phyloP scores from a whole-genome alignment of 257 asterid species.

The Anisodus acutangulus region DNA sequence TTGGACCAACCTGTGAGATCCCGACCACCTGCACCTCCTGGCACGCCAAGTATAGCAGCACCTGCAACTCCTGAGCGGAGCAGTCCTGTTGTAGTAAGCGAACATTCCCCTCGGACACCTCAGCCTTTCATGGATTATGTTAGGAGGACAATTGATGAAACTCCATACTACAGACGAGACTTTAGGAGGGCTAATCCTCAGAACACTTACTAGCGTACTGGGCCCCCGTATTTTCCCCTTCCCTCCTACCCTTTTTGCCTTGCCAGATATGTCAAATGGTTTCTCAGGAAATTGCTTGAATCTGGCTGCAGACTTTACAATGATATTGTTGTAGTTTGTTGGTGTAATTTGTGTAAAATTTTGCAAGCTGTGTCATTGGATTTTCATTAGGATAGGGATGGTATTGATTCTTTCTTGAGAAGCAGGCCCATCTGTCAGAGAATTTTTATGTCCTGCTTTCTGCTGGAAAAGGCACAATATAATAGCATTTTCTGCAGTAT shows the following conservation, averaged over 20 bases:
- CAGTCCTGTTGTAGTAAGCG: conserved; percentile 48
- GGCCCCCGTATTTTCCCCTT: conserved; percentile 7
- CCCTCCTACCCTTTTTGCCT: not conserved
- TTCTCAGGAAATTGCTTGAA: conserved; percentile 16
- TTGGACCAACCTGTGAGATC: conserved; percentile 51
- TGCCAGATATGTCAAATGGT: conserved; percentile 4
- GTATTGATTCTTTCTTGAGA: not conserved
- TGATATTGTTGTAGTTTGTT: conserved; percentile 17
- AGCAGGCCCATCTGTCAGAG: not conserved
- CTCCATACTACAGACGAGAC: conserved; percentile 83
- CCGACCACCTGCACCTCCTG: conserved; percentile 29
- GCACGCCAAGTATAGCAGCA: conserved; percentile 46
- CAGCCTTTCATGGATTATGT: conserved; percentile 89
- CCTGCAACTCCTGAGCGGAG: conserved; percentile 67
- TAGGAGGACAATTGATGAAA: conserved; percentile 83
- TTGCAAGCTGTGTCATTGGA: not conserved
- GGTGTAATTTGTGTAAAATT: conserved; percentile 11
- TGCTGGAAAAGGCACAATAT: not conserved
- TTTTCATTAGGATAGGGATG: not conserved
- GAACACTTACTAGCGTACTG: conserved; percentile 58
- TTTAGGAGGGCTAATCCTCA: conserved; percentile 77
- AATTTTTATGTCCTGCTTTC: not conserved
- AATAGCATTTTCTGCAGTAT: not conserved
- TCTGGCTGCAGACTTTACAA: conserved; percentile 14
- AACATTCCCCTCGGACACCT: conserved; percentile 86